These are phyloP conservation scores for Aechmea fasciata DNA, from an alignment of 176 grass and related monocot genomes.

Conservation along the genomic window DNA sequence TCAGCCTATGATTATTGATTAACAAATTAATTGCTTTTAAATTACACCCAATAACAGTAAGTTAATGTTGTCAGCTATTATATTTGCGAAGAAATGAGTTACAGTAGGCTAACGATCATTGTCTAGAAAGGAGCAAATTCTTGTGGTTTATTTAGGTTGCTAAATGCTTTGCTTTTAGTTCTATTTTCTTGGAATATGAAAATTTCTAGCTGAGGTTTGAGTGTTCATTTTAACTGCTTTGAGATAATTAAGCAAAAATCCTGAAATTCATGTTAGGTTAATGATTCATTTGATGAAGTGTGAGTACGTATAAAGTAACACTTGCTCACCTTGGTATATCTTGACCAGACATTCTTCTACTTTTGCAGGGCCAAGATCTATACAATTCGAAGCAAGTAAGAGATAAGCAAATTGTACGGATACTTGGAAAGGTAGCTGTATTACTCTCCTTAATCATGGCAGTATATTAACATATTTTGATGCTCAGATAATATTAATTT, in stretches of 20 bases:
- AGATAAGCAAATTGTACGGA: slow-evolving; percentile 87
- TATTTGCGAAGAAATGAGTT: too few relatives aligned
- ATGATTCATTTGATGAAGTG: not conserved
- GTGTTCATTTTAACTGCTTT: too few relatives aligned
- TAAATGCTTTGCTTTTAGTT: too few relatives aligned
- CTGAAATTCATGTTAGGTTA: not conserved
- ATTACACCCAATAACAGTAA: not conserved
- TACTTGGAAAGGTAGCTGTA: slow-evolving; percentile 82
- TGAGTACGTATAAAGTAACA: not conserved
- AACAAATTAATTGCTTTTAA: not conserved
- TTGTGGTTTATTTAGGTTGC: too few relatives aligned
- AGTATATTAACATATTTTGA: not conserved
- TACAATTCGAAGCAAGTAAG: slow-evolving; percentile 85
- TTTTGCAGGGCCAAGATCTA: slow-evolving; percentile 77
- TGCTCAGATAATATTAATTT: not conserved
- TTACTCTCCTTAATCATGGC: slow-evolving; percentile 8
- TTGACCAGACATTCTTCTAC: not conserved
- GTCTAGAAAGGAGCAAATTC: too few relatives aligned
- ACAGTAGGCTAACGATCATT: too few relatives aligned
- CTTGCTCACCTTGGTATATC: not conserved
- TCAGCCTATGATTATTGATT: slow-evolving; percentile 1
- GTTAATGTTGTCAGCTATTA: not conserved
- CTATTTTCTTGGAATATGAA: too few relatives aligned
- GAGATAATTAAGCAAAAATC: too few relatives aligned
- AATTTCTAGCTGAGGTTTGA: too few relatives aligned